Evolutionary conservation across 2,329 filamentous ascomycete species (phyloP), one percentile per base, ranked within the genome.

Genomic region (Chrysosporium keratinophilum): DNA sequence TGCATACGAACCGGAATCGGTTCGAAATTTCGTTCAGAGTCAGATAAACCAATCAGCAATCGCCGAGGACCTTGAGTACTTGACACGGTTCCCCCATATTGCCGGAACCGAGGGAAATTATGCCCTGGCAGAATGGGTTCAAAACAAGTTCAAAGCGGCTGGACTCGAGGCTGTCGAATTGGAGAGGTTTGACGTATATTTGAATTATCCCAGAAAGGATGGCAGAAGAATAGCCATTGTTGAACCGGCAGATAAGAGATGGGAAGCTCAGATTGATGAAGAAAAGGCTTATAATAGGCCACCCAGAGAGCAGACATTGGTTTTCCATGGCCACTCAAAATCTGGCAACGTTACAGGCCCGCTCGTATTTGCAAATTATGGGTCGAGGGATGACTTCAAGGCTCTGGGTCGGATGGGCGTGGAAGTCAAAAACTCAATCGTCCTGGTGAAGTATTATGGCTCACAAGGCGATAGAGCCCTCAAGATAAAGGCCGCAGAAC

Each of bases 41-140:
- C 82, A 81, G 61, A 80, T 95, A 59, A 84, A 94, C 63, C 75
- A 80, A 52, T 76, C 77, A 56, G 76, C 78, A 49, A 85, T 93
- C 66, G 79, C 82, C 58, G 83, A 87, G 40, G 86, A 87, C 55
- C 72, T 95, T 56, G 75, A 80, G 63, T 85, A 90, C 64, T 82
- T 91, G 58, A 91, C 88, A 3, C 80, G 79, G 54, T 95, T 87
- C 66, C 87, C 93, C 57, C 93, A 97, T 69, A 78, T 97, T 58
- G 93, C 88, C 1, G 93, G 93, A n/a, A 95, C 89, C 2, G 85
- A 95, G 71, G 93, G 93, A 46, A 91, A 94, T 71, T 89, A 85
- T 63, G 87, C 85, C 44, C 77, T 95, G 52, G 91, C 88, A 6
- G 80, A 88, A 72, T 94, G 90, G 74, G 81, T 96, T 52, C 79